These are phyloP conservation scores for Golubevia pallescens DNA, from an alignment of 1,284 basidiomycete species.

Conservation along the genomic window DNA sequence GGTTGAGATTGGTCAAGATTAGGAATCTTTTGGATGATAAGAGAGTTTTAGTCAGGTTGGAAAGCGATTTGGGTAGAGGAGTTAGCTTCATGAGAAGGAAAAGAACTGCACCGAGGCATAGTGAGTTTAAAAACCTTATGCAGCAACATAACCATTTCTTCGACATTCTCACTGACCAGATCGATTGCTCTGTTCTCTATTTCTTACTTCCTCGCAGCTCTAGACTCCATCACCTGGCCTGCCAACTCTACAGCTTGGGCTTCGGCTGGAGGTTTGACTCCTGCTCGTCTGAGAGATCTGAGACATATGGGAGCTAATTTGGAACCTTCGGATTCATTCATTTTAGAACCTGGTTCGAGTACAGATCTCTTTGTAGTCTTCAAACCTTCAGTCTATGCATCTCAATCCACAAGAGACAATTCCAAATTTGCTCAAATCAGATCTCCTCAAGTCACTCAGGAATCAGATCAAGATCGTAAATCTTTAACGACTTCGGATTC, in stretches of 20 bases:
- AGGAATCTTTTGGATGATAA: constrained; percentile 24
- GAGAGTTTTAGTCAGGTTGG: constrained; percentile 35
- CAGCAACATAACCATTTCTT: constrained; percentile 17
- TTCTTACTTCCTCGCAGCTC: background rate
- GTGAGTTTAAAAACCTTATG: constrained; percentile 9
- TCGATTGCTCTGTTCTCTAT: constrained; percentile 4
- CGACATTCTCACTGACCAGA: constrained; percentile 13
- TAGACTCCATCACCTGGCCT: constrained; percentile 28
- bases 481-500: no score
- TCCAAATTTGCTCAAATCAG: no score
- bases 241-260: constrained; percentile 52
- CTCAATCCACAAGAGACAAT: background rate
- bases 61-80: constrained; percentile 36
- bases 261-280: constrained; percentile 38
- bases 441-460: no score
- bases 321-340: constrained; percentile 37
- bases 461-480: no score
- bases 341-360: constrained; percentile 32
- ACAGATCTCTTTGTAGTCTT: constrained; percentile 44
- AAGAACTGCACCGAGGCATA: constrained; percentile 23
- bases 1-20: constrained; percentile 29
- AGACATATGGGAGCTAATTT: constrained; percentile 53
- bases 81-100: constrained; percentile 44
- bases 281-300: constrained; percentile 42
- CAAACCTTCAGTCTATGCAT: constrained; percentile 28